Base-by-base conservation (phyloP, 2,329 filamentous ascomycete genomes). In the Aspergillus pseudoterreus region DNA sequence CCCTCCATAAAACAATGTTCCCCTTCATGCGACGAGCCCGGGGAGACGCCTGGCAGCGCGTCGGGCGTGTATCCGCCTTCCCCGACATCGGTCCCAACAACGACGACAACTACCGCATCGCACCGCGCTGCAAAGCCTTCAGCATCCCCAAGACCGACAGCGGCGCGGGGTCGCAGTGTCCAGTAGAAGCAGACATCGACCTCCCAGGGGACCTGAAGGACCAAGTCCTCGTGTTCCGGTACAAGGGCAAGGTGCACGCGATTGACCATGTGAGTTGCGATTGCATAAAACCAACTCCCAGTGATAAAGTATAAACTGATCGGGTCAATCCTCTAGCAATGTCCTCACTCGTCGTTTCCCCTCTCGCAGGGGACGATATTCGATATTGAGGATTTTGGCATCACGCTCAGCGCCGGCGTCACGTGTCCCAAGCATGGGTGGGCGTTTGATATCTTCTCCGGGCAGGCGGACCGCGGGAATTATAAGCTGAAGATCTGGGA, bases 371-470 rank as follows among this genome's bases (percentile, higher is more conserved):
- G 82, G 0, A 78, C 70, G 0, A 74, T 84, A 0, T 88, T 87
- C 52, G 86, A 89, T 49, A 88, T 89, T 59, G 86, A 89, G 58
- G 86, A 89, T 54, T 89, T 88, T 63, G 85, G 86, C 0, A 59
- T 69, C 49, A 54, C 54, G 2, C 58, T 69, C 10, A 68, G 66
- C 0, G 77, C 82, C 0, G 86, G 84, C 0, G 70, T 89, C 3
- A 79, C 77, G 0, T 89, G 86, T 64, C 83, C 85, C 0, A 87
- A 87, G 56, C 85, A 88, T 55, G 81, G 76, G 4, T 89, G 86
- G 86, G 85, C 83, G 0, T 89, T 88, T 66, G 86, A 89, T 62
- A 60, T 88, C 2, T 80, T 82, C 47, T 81, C 84, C 0, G 86
- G 86, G 0, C 73, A 74, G 59, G 77, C 77, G 1, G 86, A 88